Percentiles rank a stretch among this genome's conserved stretches.
phyloP scores from a whole-genome alignment of 306 rosid genomes.

The Rosa chinensis region DNA sequence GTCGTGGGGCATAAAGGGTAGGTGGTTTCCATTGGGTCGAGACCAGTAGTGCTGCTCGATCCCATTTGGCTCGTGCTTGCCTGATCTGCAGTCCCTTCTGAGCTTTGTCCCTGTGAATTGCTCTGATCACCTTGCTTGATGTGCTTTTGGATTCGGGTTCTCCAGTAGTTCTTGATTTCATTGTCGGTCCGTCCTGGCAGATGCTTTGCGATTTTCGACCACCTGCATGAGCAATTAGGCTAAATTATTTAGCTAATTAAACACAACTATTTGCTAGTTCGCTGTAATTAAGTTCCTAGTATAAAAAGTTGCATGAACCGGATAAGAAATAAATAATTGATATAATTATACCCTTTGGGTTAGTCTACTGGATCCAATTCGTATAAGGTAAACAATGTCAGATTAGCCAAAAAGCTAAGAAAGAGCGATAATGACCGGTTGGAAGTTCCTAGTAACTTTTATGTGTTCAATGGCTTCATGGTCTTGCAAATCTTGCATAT shows the following conservation, averaged over 20 bases:
- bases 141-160: constrained; percentile 94
- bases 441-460: not conserved
- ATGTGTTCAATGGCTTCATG: not conserved
- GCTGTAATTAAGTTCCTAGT: not conserved
- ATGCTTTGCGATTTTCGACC: constrained; percentile 97
- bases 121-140: constrained; percentile 64
- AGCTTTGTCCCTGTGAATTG: constrained; percentile 42
- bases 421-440: not conserved
- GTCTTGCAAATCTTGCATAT: not conserved
- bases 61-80: constrained; percentile 46
- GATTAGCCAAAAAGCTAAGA: not conserved
- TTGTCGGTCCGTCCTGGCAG: constrained; percentile 96
- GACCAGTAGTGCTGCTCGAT: constrained; percentile 3
- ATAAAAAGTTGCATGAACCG: not conserved
- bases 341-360: not conserved
- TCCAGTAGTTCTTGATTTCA: constrained; percentile 95
- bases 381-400: not conserved
- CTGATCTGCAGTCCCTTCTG: constrained; percentile 35
- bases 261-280: not conserved
- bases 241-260: not conserved
- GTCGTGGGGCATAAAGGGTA: constrained; percentile 24
- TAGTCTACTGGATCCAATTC: not conserved
- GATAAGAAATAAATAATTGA: not conserved
- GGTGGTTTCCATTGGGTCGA: constrained; percentile 47
- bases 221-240: constrained; percentile 43